A percentile compares a stretch with the other conserved stretches of the same genome.
These are phyloP conservation scores for thale cress (Arabidopsis thaliana) DNA, from an alignment of 345 rosid genomes.

Conservation along the genomic window DNA sequence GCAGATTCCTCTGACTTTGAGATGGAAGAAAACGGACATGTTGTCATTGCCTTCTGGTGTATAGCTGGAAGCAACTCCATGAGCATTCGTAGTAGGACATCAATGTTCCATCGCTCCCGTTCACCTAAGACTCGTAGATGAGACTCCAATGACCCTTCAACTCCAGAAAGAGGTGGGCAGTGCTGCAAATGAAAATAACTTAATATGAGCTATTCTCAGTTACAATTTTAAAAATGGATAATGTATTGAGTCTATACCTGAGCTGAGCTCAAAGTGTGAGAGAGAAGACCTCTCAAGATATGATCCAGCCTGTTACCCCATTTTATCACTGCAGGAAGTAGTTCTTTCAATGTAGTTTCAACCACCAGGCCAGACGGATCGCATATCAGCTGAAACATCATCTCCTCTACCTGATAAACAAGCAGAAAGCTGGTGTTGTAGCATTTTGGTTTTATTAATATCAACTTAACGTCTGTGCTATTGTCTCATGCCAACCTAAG, in stretches of 20 bases:
- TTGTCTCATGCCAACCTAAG: constrained; percentile 52
- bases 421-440: constrained; percentile 43
- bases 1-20: constrained; percentile 51
- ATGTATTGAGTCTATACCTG: constrained; percentile 56
- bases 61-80: constrained; percentile 76
- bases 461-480: constrained; percentile 38
- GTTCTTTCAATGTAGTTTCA: constrained; percentile 79
- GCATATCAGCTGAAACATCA: constrained; percentile 90
- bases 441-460: constrained; percentile 32
- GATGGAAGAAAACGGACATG: constrained; percentile 78
- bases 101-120: constrained; percentile 93
- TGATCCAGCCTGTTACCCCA: constrained; percentile 92
- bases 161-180: constrained; percentile 95
- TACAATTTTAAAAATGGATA: constrained; percentile 22
- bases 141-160: constrained; percentile 92
- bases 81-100: constrained; percentile 86
- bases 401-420: constrained; percentile 83
- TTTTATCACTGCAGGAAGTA: constrained; percentile 78
- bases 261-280: constrained; percentile 74
- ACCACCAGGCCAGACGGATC: constrained; percentile 98
- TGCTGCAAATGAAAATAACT: constrained; percentile 54
- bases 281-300: constrained; percentile 73
- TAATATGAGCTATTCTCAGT: constrained; percentile 15
- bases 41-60: constrained; percentile 70
- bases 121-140: constrained; percentile 90